Base-by-base conservation (phyloP, 2,329 filamentous ascomycete species). In the Cladophialophora chaetospira region DNA sequence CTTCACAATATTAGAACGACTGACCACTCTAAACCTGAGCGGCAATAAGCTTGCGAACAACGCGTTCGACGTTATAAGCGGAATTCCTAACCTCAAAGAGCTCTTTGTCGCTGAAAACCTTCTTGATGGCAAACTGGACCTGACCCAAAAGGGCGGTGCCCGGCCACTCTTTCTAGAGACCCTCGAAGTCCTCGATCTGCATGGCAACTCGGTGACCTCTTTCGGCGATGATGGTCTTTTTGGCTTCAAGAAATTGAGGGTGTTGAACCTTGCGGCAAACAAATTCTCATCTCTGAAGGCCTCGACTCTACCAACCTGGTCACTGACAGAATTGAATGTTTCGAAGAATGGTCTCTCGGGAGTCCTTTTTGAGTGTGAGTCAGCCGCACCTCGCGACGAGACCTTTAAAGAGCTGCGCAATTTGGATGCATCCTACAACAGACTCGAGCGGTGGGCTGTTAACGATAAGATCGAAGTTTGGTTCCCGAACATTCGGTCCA, bases 21-120 rank as follows among this genome's bases (percentile, higher is more conserved):
- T 99, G 53, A 92, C 89, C 1, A 87, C 84, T 3, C 77, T 99
- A 46, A 97, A 97, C 65, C 72, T 99, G 67, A 89, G 91, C 5
- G 87, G 89, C 53, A 97, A 97, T 67, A 85, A 86, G 54, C 82
- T 99, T 23, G 80, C 82, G 2, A 90, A 89, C 68, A 80, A 84
- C 48, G 83, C 83, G 44, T 77, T 97, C 4, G 83, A 90, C 19
- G 78, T 89, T 1, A 83, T 97, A 28, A 80, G 85, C 11, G 86
- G 94, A 66, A 86, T 97, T 53, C 73, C 75, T 0, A 81, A 83
- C 1, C 75, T 99, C 2, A 83, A 86, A 29, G 91, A 97, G 66
- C 77, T 99, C 11, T 93, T 88, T 67, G 78, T 99, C 5, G 88
- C 87, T 8, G 86, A 89, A 54, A 96, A 96, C 66, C 77, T 83